Evolutionary conservation across 805 yeast species (phyloP).

Genomic region (Ogataea methylovora): DNA sequence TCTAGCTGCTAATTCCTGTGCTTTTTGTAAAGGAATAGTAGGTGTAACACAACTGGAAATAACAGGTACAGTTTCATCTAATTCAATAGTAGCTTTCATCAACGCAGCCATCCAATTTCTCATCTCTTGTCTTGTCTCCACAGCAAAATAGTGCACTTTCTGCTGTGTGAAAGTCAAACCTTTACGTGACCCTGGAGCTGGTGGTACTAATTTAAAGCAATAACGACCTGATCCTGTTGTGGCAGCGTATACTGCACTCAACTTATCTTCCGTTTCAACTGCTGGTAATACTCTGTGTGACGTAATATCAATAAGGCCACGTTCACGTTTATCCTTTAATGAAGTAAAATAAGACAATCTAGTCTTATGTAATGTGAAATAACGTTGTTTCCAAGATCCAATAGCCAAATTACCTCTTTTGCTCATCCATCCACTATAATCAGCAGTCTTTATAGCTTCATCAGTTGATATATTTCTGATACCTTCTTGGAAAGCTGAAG

Average conservation of each 20-base stretch:
- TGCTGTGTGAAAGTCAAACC: slow-evolving; percentile 96
- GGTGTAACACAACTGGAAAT: slow-evolving; percentile 92
- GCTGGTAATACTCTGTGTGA: slow-evolving; percentile 88
- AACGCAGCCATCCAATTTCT: slow-evolving; percentile 91
- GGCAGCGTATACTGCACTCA: slow-evolving; percentile 80
- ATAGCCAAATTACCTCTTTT: slow-evolving; percentile 80
- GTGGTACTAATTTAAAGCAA: slow-evolving; percentile 90
- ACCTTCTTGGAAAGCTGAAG: slow-evolving; percentile 85
- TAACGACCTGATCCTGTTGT: slow-evolving; percentile 90
- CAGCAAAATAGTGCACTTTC: slow-evolving; percentile 92
- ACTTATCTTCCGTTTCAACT: slow-evolving; percentile 67
- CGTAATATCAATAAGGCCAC: slow-evolving; percentile 92
- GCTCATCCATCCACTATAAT: slow-evolving; percentile 90
- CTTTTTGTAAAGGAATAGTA: slow-evolving; percentile 81
- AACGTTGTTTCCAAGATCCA: slow-evolving; percentile 88
- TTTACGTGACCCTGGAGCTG: slow-evolving; percentile 94
- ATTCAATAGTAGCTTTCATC: slow-evolving; percentile 92
- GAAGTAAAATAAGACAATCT: slow-evolving; percentile 81
- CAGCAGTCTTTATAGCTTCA: slow-evolving; percentile 70
- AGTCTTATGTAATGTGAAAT: slow-evolving; percentile 85
- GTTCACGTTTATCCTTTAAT: slow-evolving; percentile 72
- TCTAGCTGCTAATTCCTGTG: slow-evolving; percentile 77
- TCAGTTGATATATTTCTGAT: slow-evolving; percentile 67
- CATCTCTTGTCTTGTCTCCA: slow-evolving; percentile 87
- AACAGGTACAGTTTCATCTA: slow-evolving; percentile 88